Percentiles rank a stretch among this genome's conserved stretches.
phyloP scores from a whole-genome alignment of 2,329 filamentous ascomycete species.

The Alternaria sp. region DNA sequence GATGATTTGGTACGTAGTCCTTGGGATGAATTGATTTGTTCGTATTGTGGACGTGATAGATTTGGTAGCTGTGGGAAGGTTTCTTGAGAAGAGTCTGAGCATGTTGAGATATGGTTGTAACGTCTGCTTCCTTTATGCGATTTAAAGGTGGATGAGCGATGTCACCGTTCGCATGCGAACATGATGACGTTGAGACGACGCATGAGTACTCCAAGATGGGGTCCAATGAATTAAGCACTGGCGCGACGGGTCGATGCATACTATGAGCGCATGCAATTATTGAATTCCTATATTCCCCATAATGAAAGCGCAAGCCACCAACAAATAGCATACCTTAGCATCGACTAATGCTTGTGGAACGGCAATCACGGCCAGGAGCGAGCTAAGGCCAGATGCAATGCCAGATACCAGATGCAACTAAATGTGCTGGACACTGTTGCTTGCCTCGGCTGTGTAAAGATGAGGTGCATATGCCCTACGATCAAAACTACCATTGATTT shows the following conservation, averaged over 20 bases:
- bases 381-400: background rate
- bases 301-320: background rate
- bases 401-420: background rate
- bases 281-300: too few relatives aligned
- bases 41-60: constrained; percentile 13
- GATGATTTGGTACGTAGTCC: constrained; percentile 27
- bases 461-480: background rate
- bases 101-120: constrained; percentile 24
- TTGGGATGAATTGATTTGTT: constrained; percentile 21
- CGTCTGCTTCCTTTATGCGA: constrained; percentile 21
- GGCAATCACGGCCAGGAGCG: background rate
- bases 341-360: background rate
- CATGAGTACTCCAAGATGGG: constrained; percentile 12
- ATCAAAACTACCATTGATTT: background rate
- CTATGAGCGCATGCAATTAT: background rate
- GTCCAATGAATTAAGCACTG: constrained; percentile 13
- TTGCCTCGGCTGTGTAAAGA: background rate
- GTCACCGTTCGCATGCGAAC: constrained; percentile 30
- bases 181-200: constrained; percentile 43
- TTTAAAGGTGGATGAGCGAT: constrained; percentile 14
- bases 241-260: constrained; percentile 2
- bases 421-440: background rate
- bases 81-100: constrained; percentile 42
- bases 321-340: background rate
- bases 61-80: constrained; percentile 15